These are phyloP conservation scores for Solanum raphanifolium DNA, from an alignment of 257 asterid species.

Conservation along the genomic window DNA sequence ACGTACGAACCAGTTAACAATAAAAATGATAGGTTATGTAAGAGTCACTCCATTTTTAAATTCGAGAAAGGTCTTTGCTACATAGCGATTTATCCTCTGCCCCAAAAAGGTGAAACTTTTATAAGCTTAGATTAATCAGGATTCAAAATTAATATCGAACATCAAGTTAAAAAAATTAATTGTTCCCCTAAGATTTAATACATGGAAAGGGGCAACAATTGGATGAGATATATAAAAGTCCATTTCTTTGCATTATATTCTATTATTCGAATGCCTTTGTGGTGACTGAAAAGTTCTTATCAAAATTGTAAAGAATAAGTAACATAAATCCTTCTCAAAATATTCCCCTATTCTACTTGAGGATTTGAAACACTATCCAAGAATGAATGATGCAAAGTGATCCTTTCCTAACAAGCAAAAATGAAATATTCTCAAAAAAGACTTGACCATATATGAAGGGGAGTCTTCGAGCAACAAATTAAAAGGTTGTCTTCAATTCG, in stretches of 20 bases:
- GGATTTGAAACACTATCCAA: not conserved
- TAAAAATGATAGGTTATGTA: not conserved
- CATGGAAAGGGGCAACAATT: not conserved
- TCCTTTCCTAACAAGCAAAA: not conserved
- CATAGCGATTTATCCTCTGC: not conserved
- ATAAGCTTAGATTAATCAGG: not conserved
- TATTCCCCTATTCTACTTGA: not conserved
- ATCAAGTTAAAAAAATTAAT: not conserved
- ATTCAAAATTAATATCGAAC: not conserved
- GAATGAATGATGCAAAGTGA: conserved; percentile 13
- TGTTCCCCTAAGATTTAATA: not conserved
- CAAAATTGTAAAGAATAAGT: not conserved
- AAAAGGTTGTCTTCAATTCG: not conserved
- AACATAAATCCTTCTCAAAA: not conserved
- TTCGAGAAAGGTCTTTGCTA: not conserved
- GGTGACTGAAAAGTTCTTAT: not conserved
- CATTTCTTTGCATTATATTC: not conserved
- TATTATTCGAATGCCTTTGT: not conserved
- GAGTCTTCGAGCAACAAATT: not conserved
- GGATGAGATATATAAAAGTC: not conserved
- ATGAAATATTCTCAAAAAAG: not conserved
- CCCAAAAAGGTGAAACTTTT: not conserved
- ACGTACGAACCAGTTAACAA: not conserved
- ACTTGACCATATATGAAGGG: not conserved
- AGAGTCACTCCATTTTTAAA: not conserved